Conservation (phyloP, 306 rosid species). For the Pyrus betulifolia region DNA sequence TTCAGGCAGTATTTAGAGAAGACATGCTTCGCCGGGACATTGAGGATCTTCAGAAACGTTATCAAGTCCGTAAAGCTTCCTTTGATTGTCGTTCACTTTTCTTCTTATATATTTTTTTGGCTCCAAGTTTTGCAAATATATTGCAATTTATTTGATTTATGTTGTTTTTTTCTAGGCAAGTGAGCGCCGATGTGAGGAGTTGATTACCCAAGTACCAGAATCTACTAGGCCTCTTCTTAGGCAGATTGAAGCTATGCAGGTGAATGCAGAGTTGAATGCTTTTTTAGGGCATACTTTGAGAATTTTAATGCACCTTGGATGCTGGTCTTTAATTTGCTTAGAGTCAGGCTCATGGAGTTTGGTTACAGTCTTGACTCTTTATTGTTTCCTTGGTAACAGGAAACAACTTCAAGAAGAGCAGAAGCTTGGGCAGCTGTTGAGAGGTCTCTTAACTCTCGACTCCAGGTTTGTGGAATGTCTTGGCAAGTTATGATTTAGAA, state of each 20-base stretch:
- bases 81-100: constrained; percentile 2
- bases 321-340: constrained; percentile 10
- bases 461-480: constrained; percentile 56
- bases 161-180: constrained; percentile 60
- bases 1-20: constrained; percentile 87
- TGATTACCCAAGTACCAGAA: constrained; percentile 96
- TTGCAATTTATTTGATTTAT: constrained; percentile 23
- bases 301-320: neutral
- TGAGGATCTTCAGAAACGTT: constrained; percentile 93
- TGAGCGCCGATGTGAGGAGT: constrained; percentile 96
- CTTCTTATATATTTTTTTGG: neutral
- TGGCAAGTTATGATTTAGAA: neutral
- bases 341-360: constrained; percentile 16
- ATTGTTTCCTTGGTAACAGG: constrained; percentile 50
- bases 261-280: constrained; percentile 15
- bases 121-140: constrained; percentile 1
- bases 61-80: constrained; percentile 56
- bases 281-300: constrained; percentile 3
- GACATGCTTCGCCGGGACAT: constrained; percentile 84
- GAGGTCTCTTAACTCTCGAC: constrained; percentile 87
- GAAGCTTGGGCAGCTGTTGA: constrained; percentile 99
- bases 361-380: constrained; percentile 15
- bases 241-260: constrained; percentile 99
- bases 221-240: constrained; percentile 97
- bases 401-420: constrained; percentile 80